Conservation (phyloP, 768 basidiomycete genomes). For the Hysterangium stoloniferum region DNA sequence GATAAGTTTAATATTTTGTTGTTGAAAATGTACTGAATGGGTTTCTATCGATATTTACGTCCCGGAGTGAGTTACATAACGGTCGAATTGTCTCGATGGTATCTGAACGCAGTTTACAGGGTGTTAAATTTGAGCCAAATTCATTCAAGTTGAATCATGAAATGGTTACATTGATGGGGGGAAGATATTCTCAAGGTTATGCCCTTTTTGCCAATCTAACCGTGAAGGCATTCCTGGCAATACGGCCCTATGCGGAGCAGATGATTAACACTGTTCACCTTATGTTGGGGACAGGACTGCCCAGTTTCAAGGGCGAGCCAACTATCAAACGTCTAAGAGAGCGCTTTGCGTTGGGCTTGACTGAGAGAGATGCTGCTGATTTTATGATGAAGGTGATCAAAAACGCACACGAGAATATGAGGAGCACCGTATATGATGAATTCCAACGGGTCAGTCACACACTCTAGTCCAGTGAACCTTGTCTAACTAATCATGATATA, state of each 20-base stretch:
- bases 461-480: neutral
- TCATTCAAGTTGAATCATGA: conserved; percentile 99
- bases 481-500: conserved; percentile 5
- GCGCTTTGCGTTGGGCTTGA: conserved; percentile 74
- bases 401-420: conserved; percentile 92
- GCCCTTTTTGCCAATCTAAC: conserved; percentile 89
- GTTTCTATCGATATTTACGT: conserved; percentile 17
- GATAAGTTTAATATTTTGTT: conserved; percentile 55
- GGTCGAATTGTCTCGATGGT: neutral
- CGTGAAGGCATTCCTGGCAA: conserved; percentile 93
- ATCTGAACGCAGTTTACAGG: conserved; percentile 36
- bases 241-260: conserved; percentile 90
- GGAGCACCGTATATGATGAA: conserved; percentile 92
- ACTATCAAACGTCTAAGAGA: conserved; percentile 85
- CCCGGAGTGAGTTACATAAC: conserved; percentile 53
- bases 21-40: conserved; percentile 21
- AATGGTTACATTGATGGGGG: conserved; percentile 98
- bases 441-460: conserved; percentile 70
- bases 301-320: conserved; percentile 93
- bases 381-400: conserved; percentile 84
- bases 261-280: conserved; percentile 81
- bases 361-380: conserved; percentile 87
- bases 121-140: conserved; percentile 96
- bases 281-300: conserved; percentile 92
- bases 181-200: conserved; percentile 89